Evolutionary conservation across 441 rosid genomes (phyloP).

Genomic region (Populus hybrid): DNA sequence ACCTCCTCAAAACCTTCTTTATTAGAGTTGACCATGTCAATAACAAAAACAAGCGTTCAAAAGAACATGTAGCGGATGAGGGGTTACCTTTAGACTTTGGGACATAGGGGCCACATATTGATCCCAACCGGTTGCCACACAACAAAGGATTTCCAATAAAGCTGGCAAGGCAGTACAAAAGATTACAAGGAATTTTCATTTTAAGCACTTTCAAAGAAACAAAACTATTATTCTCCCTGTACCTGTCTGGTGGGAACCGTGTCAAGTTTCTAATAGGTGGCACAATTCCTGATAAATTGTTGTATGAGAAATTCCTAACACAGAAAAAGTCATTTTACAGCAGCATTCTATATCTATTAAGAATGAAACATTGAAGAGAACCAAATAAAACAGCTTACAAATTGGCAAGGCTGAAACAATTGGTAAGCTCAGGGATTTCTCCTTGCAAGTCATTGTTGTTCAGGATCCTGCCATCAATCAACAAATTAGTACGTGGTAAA

Average conservation of each 20-base stretch:
- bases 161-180: slow-evolving; percentile 32
- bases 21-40: background rate
- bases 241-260: slow-evolving; percentile 69
- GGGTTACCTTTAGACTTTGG: slow-evolving; percentile 56
- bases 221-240: background rate
- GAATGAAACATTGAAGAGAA: background rate
- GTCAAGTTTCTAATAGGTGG: slow-evolving; percentile 67
- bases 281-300: slow-evolving; percentile 75
- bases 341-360: background rate
- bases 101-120: slow-evolving; percentile 56
- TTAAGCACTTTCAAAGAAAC: background rate
- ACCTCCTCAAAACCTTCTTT: background rate
- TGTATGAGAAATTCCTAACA: slow-evolving; percentile 76
- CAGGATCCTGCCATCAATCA: slow-evolving; percentile 47
- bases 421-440: slow-evolving; percentile 69
- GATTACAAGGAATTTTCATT: background rate
- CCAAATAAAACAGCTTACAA: slow-evolving; percentile 38
- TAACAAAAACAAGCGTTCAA: background rate
- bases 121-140: slow-evolving; percentile 84
- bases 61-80: background rate
- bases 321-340: background rate
- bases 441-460: slow-evolving; percentile 76
- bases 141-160: slow-evolving; percentile 74
- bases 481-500: background rate
- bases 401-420: slow-evolving; percentile 68